Conservation (phyloP, 768 basidiomycete species). For the Podaxis sp. region DNA sequence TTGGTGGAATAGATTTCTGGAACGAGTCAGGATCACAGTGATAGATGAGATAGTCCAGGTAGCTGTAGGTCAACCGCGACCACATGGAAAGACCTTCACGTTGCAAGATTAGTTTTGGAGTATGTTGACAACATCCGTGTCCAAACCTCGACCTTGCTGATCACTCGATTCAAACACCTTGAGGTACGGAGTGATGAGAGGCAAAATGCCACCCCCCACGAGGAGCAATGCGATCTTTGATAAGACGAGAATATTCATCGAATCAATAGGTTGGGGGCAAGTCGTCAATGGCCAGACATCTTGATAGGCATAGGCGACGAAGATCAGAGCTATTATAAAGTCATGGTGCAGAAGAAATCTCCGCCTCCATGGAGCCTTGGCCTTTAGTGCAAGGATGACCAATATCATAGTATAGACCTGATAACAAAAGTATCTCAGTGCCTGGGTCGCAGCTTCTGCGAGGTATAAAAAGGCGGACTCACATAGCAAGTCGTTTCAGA, state of each 20-base stretch:
- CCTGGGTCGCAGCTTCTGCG: background rate
- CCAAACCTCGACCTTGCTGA: background rate
- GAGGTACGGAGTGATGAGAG: conserved; percentile 49
- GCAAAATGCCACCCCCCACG: conserved; percentile 30
- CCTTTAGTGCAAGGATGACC: background rate
- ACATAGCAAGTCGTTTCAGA: background rate
- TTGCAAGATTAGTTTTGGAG: conserved; percentile 27
- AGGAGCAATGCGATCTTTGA: background rate
- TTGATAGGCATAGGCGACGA: conserved; percentile 49
- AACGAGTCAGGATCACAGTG: conserved; percentile 43
- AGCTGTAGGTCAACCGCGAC: conserved; percentile 47
- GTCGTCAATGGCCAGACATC: conserved; percentile 60
- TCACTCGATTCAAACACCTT: background rate
- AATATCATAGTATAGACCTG: background rate
- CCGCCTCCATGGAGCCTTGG: background rate
- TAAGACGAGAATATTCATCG: conserved; percentile 41
- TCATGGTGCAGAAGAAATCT: background rate
- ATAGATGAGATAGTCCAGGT: conserved; percentile 51
- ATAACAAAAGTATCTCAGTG: background rate
- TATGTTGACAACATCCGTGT: too few species aligned
- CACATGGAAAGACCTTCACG: conserved; percentile 39
- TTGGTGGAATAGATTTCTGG: conserved; percentile 58
- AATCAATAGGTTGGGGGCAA: conserved; percentile 46
- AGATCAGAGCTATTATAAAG: conserved; percentile 7
- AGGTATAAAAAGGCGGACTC: background rate